Evolutionary conservation across 805 yeast genomes (phyloP).

Genomic region (Saccharomycopsis sp.): DNA sequence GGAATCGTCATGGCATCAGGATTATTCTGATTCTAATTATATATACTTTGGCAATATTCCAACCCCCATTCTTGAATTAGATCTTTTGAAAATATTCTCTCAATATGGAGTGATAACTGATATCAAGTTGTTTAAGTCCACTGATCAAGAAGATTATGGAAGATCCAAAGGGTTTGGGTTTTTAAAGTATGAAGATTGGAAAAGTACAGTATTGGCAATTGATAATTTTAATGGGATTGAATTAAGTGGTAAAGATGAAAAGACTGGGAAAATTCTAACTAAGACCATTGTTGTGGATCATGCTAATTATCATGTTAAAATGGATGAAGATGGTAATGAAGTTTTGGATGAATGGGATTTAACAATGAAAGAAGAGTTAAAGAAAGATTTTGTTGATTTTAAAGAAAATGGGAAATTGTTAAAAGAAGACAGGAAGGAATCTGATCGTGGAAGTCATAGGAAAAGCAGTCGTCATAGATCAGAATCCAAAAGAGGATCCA

Average conservation of each 20-base stretch:
- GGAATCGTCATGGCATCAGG: conserved; percentile 82
- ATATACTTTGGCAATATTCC: conserved; percentile 69
- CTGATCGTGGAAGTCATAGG: no score
- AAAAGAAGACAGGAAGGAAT: no score
- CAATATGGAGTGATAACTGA: conserved; percentile 86
- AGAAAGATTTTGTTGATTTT: conserved; percentile 11
- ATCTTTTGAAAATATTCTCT: conserved; percentile 67
- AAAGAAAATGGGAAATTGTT: background rate
- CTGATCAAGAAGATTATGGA: conserved; percentile 37
- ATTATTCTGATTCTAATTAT: conserved; percentile 66
- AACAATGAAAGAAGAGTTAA: conserved; percentile 12
- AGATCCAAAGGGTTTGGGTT: conserved; percentile 69
- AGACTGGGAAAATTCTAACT: no score
- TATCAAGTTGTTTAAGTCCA: conserved; percentile 45
- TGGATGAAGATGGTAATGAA: conserved; percentile 19
- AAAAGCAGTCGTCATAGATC: no score
- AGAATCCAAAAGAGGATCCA: no score
- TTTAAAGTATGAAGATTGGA: conserved; percentile 71
- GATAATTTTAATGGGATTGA: conserved; percentile 70
- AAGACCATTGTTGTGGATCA: conserved; percentile 14
- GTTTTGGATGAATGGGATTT: conserved; percentile 11
- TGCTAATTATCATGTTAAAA: conserved; percentile 14
- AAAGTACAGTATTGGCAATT: conserved; percentile 74
- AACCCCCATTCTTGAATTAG: conserved; percentile 57
- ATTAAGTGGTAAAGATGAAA: background rate